Evolutionary conservation across 176 grass and related monocot genomes (phyloP), one percentile per base, ranked within the genome.

Genomic region (Hordeum marinum): DNA sequence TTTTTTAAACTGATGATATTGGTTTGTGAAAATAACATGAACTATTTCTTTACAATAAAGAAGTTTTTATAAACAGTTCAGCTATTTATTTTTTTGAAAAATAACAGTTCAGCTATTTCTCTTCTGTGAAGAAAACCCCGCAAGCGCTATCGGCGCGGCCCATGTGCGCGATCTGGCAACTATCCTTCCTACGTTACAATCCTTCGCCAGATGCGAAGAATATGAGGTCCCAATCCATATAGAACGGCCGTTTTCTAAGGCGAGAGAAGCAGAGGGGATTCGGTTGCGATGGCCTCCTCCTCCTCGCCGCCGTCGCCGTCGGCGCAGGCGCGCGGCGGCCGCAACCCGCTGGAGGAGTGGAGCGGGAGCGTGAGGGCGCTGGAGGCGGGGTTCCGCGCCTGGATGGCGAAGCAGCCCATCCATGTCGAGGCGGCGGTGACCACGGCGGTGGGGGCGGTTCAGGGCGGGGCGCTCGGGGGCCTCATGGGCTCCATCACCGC

Each of bases 331-430:
- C 48, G 87, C 57, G 80, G 83, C 39, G 23, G 72, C 54, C 54
- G 54, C 36, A 76, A 83, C 69, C 79, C 77, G 0, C 57, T 69
- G 43, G 86, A 75, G 74, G 89, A 90, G 45, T 82, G 65, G 86
- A 72, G 5, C 45, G 71, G 78, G 43, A 72, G 84, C 13, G 72
- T 86, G 41, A 86, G 89, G 75, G 84, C 79, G 54, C 68, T 87
- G 8, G 95, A 97, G 86, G 79, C 65, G 32, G 84, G 84, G 13
- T 92, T 94, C 87, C 87, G 80, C 52, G 48, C 75, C 34, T 97
- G 95, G 92, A 91, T 94, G 77, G 85, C 92, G 45, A 60, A 70
- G 69, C 95, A 97, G 89, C 95, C 95, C 12, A 63, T 83, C 52
- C 78, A 83, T 9, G 34, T 97, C 68, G 95, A 97, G 88, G 95